Conservation (phyloP, 805 yeast genomes). For the Kuraishia piskuri region DNA sequence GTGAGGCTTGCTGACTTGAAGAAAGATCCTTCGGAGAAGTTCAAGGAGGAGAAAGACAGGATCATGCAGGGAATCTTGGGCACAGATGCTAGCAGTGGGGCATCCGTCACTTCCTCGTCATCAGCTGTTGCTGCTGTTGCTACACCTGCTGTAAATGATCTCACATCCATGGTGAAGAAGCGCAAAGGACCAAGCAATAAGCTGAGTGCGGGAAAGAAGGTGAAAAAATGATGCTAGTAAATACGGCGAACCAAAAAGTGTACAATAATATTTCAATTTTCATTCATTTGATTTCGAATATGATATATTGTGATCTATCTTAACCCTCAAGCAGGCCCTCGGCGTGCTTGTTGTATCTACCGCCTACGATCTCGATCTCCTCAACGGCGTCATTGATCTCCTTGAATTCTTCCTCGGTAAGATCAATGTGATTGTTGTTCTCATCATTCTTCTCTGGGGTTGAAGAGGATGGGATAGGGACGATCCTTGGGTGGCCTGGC, state of each 20-base stretch:
- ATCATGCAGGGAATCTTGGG: slow-evolving; percentile 53
- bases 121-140: slow-evolving; percentile 9
- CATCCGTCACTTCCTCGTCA: slow-evolving; percentile 8
- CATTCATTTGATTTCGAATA: not conserved
- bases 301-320: not conserved
- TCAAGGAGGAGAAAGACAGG: slow-evolving; percentile 41
- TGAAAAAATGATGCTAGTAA: not conserved
- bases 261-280: not conserved
- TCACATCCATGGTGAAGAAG: slow-evolving; percentile 57
- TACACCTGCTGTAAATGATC: slow-evolving; percentile 41
- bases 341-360: slow-evolving; percentile 12
- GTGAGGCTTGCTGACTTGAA: slow-evolving; percentile 47
- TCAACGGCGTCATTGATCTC: slow-evolving; percentile 40
- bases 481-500: slow-evolving; percentile 34
- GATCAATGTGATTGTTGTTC: slow-evolving; percentile 39
- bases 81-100: slow-evolving; percentile 20
- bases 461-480: slow-evolving; percentile 81
- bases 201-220: not conserved
- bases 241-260: not conserved
- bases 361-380: slow-evolving; percentile 40
- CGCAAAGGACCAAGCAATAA: slow-evolving; percentile 13
- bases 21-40: slow-evolving; percentile 39
- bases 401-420: slow-evolving; percentile 50
- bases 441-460: slow-evolving; percentile 49
- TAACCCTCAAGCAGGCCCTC: slow-evolving; percentile 1